phyloP scores from a whole-genome alignment of 148 eudicot genomes.

The Polygonum aviculare region DNA sequence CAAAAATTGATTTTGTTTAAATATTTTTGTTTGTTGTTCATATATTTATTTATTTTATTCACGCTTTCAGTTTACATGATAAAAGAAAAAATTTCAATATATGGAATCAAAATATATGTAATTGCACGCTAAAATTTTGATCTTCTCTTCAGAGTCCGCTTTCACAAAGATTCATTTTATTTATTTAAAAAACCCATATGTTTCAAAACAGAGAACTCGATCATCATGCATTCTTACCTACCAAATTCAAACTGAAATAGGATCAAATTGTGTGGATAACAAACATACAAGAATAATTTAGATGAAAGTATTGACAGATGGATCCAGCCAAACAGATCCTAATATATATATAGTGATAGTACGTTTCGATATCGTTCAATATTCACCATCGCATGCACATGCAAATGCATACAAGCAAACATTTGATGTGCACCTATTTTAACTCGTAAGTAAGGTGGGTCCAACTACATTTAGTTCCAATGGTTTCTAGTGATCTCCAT shows the following conservation, averaged over 20 bases:
- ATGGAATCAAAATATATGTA: no score
- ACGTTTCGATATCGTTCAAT: slow-evolving; percentile 4
- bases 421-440: neutral
- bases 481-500: neutral
- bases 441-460: neutral
- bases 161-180: no score
- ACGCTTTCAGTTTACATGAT: no score
- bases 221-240: no score
- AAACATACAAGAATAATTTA: slow-evolving; percentile 3
- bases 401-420: neutral
- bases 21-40: no score
- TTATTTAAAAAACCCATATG: neutral
- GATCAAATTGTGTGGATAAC: neutral
- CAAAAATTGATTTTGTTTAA: no score
- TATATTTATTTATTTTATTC: no score
- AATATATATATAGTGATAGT: neutral
- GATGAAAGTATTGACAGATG: slow-evolving; percentile 9
- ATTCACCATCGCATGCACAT: slow-evolving; percentile 6
- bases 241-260: neutral
- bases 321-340: slow-evolving; percentile 12
- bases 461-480: neutral
- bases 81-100: no score
- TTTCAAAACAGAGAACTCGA: neutral
- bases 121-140: no score
- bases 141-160: no score